A percentile compares a stretch with the other conserved stretches of the same genome.
Conservation (phyloP, 805 yeast genomes). For the Zygotorulaspora danielsina region DNA sequence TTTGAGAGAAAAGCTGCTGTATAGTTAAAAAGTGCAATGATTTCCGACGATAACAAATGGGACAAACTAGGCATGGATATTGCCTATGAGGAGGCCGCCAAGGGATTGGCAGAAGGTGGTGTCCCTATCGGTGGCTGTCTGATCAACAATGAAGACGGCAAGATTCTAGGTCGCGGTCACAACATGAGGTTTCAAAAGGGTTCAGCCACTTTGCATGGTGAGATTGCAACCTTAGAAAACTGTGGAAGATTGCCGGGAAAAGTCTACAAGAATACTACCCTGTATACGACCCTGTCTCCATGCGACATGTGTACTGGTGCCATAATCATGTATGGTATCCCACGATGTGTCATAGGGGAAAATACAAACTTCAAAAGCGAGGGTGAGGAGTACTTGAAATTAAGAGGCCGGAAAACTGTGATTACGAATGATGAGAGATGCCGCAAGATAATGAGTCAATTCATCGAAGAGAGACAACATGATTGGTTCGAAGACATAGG, state of each 20-base stretch:
- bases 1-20: too few relatives aligned
- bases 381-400: conserved; percentile 67
- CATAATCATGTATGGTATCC: conserved; percentile 79
- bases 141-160: conserved; percentile 56
- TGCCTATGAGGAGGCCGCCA: conserved; percentile 67
- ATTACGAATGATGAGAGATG: conserved; percentile 58
- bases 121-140: conserved; percentile 63
- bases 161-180: conserved; percentile 82
- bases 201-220: conserved; percentile 87
- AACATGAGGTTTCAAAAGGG: conserved; percentile 82
- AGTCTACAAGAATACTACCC: conserved; percentile 77
- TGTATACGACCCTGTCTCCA: conserved; percentile 90
- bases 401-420: conserved; percentile 69
- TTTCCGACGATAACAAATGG: conserved; percentile 33
- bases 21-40: neutral
- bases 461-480: conserved; percentile 71
- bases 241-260: conserved; percentile 85
- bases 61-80: conserved; percentile 62
- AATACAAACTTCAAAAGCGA: conserved; percentile 71
- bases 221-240: conserved; percentile 80
- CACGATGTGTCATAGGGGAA: conserved; percentile 86
- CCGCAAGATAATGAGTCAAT: conserved; percentile 67
- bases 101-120: conserved; percentile 78
- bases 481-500: conserved; percentile 86
- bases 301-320: conserved; percentile 97